These are phyloP conservation scores for Xylaria telfairii DNA, from an alignment of 495 filamentous ascomycete genomes.

Conservation along the genomic window DNA sequence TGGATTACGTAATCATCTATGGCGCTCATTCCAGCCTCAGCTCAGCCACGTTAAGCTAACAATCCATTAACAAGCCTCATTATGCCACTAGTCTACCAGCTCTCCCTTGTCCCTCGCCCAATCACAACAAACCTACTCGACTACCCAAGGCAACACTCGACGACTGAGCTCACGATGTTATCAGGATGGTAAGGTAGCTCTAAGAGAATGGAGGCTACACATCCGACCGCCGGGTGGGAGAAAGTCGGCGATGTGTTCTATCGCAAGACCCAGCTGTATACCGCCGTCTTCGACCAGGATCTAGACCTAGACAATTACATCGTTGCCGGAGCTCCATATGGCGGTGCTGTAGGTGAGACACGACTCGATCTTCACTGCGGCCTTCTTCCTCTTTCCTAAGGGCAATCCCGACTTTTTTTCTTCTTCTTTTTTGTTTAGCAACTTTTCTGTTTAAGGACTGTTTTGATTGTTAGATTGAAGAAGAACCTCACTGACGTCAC, in stretches of 20 bases:
- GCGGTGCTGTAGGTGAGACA: conserved; percentile 83
- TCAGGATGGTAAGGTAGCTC: conserved; percentile 45
- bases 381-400: conserved; percentile 10
- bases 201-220: conserved; percentile 51
- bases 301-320: conserved; percentile 95
- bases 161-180: conserved; percentile 21
- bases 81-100: background rate
- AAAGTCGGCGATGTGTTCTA: conserved; percentile 90
- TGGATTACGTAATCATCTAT: conserved; percentile 1
- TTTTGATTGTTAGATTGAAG: background rate
- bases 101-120: background rate
- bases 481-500: conserved; percentile 30
- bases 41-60: background rate
- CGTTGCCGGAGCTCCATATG: conserved; percentile 90
- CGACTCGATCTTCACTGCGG: background rate
- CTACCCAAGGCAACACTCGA: conserved; percentile 1
- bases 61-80: background rate
- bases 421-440: too few relatives aligned
- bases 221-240: conserved; percentile 93
- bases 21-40: background rate
- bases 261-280: conserved; percentile 90
- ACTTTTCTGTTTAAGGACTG: too few relatives aligned
- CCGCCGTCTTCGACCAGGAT: conserved; percentile 87
- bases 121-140: conserved; percentile 5
- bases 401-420: too few relatives aligned